Evolutionary conservation across 1,284 basidiomycete species (phyloP), one percentile per base, ranked within the genome.

Genomic region (Tilletia indica): DNA sequence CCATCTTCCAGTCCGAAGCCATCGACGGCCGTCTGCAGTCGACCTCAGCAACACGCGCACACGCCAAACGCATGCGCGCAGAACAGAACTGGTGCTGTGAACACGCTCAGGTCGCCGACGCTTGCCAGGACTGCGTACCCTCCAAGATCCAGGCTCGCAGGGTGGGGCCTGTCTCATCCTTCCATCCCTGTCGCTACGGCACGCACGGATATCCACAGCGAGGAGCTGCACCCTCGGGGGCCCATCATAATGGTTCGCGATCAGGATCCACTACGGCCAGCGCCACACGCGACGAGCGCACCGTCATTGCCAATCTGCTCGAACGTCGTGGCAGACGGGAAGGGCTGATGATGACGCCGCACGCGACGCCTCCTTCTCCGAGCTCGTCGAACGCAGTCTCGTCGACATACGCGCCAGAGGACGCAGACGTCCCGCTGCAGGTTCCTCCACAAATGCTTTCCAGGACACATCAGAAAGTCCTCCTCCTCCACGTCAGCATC

Each of bases 21-120:
- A 34, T 38, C 61, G 61, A 64, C 16, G 61, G 61, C 16, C 34
- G 12, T 4, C 61, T 64, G 31, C 61, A 64, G 61, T 64, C 61
- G 14, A 64, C 61, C 9, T 39, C 34, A 11, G 61, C 61, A 25
- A 64, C 61, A n/a, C 61, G 61, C 61, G 61, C 61, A 4, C 61
- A 64, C 34, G 61, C 61, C 12, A 64, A 64, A 39, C 61, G 61
- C 61, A 64, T 64, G 61, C 61, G 61, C 61, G 34, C 61, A 64
- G 61, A 64, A 64, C 61, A 64, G 19, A 64, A 64, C 61, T 64
- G 61, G 61, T 64, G 61, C 61, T 64, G 61, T 21, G 61, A 64
- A 64, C 61, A 64, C 61, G 61, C 61, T 39, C 19, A 25, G 31
- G 3, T 39, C 16, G 61, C 61, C 12, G 61, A 64, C 61, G 12